Percentiles rank a stretch among this genome's conserved stretches.
phyloP scores from a whole-genome alignment of 2,329 filamentous ascomycete species.

The Paecilomyces sp. region DNA sequence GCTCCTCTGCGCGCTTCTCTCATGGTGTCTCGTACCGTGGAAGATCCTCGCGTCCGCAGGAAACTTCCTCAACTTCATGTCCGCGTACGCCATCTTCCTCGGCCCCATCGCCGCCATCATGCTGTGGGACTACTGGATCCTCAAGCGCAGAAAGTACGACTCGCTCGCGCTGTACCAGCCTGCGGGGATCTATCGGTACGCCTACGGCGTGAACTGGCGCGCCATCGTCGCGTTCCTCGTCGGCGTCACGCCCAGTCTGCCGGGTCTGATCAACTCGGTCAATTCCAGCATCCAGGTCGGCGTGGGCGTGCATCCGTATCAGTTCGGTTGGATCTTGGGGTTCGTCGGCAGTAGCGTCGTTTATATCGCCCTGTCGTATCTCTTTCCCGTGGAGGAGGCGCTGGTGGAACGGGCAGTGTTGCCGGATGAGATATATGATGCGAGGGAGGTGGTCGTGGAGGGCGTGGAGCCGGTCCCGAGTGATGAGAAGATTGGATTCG shows the following conservation, averaged over 20 bases:
- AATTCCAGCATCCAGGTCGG: conserved; percentile 31
- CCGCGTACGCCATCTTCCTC: conserved; percentile 58
- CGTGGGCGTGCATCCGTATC: conserved; percentile 51
- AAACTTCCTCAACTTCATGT: conserved; percentile 59
- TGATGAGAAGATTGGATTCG: not conserved
- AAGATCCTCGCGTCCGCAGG: conserved; percentile 55
- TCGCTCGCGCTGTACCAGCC: conserved; percentile 47
- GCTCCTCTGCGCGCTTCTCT: conserved; percentile 48
- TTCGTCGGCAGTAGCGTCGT: conserved; percentile 51
- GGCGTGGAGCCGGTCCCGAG: conserved; percentile 8
- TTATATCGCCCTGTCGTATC: conserved; percentile 45
- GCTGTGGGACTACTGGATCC: conserved; percentile 53
- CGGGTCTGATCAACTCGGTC: conserved; percentile 45
- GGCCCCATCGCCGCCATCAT: conserved; percentile 58
- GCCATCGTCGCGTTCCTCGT: conserved; percentile 52
- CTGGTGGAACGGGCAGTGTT: conserved; percentile 35
- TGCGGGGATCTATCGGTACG: conserved; percentile 45
- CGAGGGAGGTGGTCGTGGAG: conserved; percentile 10
- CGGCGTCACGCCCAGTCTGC: conserved; percentile 50
- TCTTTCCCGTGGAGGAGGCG: conserved; percentile 45
- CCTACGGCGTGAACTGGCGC: conserved; percentile 49
- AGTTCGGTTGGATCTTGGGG: conserved; percentile 60
- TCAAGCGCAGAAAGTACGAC: conserved; percentile 45
- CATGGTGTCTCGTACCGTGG: conserved; percentile 58
- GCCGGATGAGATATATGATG: conserved; percentile 30